Evolutionary conservation across 345 rosid genomes (phyloP).

Genomic region (Arabis alpina): DNA sequence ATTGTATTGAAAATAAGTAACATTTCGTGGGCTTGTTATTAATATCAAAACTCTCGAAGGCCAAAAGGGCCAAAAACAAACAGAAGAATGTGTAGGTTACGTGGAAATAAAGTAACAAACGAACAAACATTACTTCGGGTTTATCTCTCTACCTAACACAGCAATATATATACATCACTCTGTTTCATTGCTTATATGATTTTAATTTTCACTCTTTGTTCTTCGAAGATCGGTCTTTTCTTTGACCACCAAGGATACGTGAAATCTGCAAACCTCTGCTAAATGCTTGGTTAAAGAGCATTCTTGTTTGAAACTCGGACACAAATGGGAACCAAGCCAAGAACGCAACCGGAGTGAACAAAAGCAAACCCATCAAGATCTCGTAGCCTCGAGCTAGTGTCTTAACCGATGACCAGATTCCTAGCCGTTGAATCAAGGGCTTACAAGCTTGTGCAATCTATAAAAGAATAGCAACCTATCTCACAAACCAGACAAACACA

Average conservation of each 20-base stretch:
- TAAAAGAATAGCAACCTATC: no score
- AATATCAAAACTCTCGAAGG: background rate
- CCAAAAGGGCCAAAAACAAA: slow-evolving; percentile 1
- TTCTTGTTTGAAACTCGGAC: slow-evolving; percentile 86
- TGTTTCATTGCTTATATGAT: slow-evolving; percentile 5
- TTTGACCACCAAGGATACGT: slow-evolving; percentile 82
- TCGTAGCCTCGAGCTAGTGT: slow-evolving; percentile 81
- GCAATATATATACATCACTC: background rate
- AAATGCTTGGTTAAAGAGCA: slow-evolving; percentile 95
- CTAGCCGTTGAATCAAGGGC: slow-evolving; percentile 59
- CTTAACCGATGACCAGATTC: slow-evolving; percentile 72
- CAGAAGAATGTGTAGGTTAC: background rate
- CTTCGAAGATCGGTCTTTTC: slow-evolving; percentile 65
- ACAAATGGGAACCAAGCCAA: slow-evolving; percentile 94
- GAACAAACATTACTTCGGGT: slow-evolving; percentile 22
- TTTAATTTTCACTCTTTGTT: slow-evolving; percentile 51
- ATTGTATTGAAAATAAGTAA: background rate
- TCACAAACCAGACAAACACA: background rate
- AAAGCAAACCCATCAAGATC: slow-evolving; percentile 68
- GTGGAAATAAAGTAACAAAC: background rate
- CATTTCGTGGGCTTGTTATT: background rate
- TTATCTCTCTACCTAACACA: background rate
- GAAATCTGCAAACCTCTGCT: slow-evolving; percentile 93
- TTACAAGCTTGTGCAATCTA: slow-evolving; percentile 88
- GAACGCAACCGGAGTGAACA: slow-evolving; percentile 85